Evolutionary conservation across 352 stramenopile genomes (phyloP), one percentile per base, ranked within the genome.

Genomic region (Pythium utonaiense): DNA sequence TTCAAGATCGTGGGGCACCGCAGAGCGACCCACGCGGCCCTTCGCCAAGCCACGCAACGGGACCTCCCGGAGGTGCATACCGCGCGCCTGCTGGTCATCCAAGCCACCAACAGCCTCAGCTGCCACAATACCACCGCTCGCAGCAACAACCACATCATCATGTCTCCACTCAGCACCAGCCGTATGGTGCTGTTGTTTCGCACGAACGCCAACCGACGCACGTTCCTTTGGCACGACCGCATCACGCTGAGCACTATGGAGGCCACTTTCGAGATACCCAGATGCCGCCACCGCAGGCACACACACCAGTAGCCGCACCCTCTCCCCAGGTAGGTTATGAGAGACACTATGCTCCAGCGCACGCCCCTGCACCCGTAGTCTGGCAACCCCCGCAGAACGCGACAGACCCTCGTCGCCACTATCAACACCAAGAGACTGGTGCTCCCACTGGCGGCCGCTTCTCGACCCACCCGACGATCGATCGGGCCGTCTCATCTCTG

Each of bases 1-100:
- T 92, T 12, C 79, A 90, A 22, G 84, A 92, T 47, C 85, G 84
- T n/a, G 28, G 9, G 8, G 30, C 50, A 17, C 10, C 22, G 2
- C 24, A 28, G 8, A 60, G 21, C 17, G 49, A 58, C 21, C 50
- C 50, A 14, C 58, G 38, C 6, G 54, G 27, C 19, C 17, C 4
- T 12, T 31, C 30, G n/a, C 17, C 40, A 7, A 33, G 27, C 8
- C 9, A 51, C 19, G 33, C 38, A 12, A 45, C n/a, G n/a, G 42
- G 36, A 17, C 40, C 42, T 40, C 22, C 16, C 14, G 33, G 12
- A 14, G 17, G 2, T n/a, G 17, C 14, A 8, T 44, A 44, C 16
- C 14, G 36, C 9, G 25, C 33, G 48, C 48, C 49, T 36, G 36
- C 53, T 36, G 47, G 38, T 57, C 25, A 48, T 34, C 36, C 57